Evolutionary conservation across 805 yeast genomes (phyloP).

Genomic region (Teunomyces kruisii): DNA sequence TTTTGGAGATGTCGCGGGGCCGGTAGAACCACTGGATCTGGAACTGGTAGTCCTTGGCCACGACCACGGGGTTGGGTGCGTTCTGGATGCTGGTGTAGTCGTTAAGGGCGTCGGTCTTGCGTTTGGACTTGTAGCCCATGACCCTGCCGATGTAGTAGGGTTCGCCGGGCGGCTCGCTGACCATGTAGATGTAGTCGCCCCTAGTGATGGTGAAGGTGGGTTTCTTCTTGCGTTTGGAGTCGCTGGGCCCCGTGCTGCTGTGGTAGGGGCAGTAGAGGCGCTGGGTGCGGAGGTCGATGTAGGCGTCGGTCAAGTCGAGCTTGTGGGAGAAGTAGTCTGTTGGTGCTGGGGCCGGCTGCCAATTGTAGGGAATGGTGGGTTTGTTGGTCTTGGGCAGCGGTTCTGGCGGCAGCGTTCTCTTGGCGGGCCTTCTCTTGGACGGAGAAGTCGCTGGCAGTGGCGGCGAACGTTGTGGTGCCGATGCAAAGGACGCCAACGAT

Average conservation of each 20-base stretch:
- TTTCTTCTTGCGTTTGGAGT: constrained; percentile 1
- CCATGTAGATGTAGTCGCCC: constrained; percentile 75
- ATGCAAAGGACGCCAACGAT: background rate
- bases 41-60: constrained; percentile 55
- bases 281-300: constrained; percentile 37
- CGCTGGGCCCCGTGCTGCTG: background rate
- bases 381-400: background rate
- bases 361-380: constrained; percentile 41
- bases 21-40: constrained; percentile 91
- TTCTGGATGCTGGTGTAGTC: constrained; percentile 1
- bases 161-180: constrained; percentile 91
- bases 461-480: background rate
- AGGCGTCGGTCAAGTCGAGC: constrained; percentile 43
- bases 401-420: background rate
- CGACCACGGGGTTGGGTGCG: constrained; percentile 20
- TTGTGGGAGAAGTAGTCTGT: constrained; percentile 39
- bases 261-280: constrained; percentile 39
- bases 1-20: constrained; percentile 76
- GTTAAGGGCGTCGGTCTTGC: constrained; percentile 2
- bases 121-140: constrained; percentile 56
- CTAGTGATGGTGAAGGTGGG: constrained; percentile 33
- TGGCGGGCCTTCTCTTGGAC: constrained; percentile 6
- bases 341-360: constrained; percentile 45
- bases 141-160: constrained; percentile 89
- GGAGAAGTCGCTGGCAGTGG: background rate